A percentile compares a stretch with the other conserved stretches of the same genome.
These are phyloP conservation scores for Kodamaea suecica DNA, from an alignment of 1,139 yeast genomes.

Conservation along the genomic window DNA sequence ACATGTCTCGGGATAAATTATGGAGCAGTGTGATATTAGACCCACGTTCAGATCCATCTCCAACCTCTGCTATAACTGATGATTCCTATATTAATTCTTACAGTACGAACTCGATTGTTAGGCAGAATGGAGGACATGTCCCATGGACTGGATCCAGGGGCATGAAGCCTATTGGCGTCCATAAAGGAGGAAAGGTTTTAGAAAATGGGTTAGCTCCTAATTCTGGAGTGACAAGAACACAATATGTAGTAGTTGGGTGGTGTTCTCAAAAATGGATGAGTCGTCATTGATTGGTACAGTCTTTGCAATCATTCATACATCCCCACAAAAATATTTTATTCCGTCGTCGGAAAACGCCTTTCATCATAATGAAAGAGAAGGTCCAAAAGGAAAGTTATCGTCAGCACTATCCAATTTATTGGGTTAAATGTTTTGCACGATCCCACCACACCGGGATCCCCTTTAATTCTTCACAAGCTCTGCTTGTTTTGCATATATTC, in stretches of 20 bases:
- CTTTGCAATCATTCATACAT: background rate
- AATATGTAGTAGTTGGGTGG: constrained; percentile 57
- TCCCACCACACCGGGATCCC: background rate
- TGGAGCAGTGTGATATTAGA: constrained; percentile 49
- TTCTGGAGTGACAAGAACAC: constrained; percentile 39
- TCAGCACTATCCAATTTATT: no score
- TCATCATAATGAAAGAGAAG: no score
- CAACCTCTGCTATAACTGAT: constrained; percentile 21
- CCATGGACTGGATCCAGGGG: constrained; percentile 37
- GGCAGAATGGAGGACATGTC: constrained; percentile 27
- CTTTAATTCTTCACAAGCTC: background rate
- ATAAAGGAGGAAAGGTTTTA: constrained; percentile 21
- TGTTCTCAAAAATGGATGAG: constrained; percentile 45
- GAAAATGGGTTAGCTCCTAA: constrained; percentile 38
- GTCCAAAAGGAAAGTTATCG: no score
- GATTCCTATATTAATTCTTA: constrained; percentile 5
- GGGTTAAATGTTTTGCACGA: no score
- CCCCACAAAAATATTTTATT: background rate
- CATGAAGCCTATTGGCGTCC: constrained; percentile 37
- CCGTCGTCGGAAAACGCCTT: no score
- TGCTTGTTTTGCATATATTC: background rate
- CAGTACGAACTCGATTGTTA: constrained; percentile 10
- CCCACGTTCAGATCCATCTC: constrained; percentile 43
- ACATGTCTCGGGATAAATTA: constrained; percentile 41
- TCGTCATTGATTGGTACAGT: no score